These are phyloP conservation scores for Neophaeococcomyces mojaviensis DNA, from an alignment of 2,329 filamentous ascomycete genomes.

Conservation along the genomic window DNA sequence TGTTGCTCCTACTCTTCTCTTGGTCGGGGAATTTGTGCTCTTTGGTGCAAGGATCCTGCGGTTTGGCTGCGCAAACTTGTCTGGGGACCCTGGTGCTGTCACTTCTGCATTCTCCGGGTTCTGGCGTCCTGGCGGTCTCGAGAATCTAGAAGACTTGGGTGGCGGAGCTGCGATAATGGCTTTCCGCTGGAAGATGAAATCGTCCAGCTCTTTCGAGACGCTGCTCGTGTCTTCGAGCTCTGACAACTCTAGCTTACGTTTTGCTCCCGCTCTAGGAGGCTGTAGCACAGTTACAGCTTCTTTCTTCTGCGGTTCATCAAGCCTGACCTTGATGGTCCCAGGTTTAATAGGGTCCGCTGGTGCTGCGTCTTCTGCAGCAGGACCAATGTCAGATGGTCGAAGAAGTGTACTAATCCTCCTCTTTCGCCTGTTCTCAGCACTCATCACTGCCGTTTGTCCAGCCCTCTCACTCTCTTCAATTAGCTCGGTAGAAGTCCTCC, in stretches of 20 bases:
- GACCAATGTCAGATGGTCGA: constrained; percentile 33
- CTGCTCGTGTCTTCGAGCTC: constrained; percentile 16
- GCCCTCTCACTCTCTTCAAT: constrained; percentile 22
- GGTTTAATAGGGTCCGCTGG: constrained; percentile 14
- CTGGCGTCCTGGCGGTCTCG: constrained; percentile 16
- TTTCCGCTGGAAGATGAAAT: constrained; percentile 21
- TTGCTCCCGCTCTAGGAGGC: constrained; percentile 18
- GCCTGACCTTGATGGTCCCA: neutral
- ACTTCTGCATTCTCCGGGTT: constrained; percentile 6
- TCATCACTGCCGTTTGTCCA: constrained; percentile 27
- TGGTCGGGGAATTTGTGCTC: constrained; percentile 23
- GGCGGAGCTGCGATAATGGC: constrained; percentile 10
- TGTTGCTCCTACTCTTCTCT: constrained; percentile 13
- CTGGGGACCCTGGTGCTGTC: constrained; percentile 10
- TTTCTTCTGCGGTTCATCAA: neutral
- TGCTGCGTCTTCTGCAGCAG: constrained; percentile 19
- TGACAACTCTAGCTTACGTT: constrained; percentile 21
- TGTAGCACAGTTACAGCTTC: neutral
- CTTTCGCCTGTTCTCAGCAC: constrained; percentile 43
- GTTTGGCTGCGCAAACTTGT: constrained; percentile 6
- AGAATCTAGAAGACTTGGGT: constrained; percentile 18
- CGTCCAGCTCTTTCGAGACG: constrained; percentile 12
- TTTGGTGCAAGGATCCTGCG: constrained; percentile 22
- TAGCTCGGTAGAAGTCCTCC: constrained; percentile 14
- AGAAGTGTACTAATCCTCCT: constrained; percentile 43